Conservation (phyloP, 805 yeast species). For the Saccharomycopsis schoenii region DNA sequence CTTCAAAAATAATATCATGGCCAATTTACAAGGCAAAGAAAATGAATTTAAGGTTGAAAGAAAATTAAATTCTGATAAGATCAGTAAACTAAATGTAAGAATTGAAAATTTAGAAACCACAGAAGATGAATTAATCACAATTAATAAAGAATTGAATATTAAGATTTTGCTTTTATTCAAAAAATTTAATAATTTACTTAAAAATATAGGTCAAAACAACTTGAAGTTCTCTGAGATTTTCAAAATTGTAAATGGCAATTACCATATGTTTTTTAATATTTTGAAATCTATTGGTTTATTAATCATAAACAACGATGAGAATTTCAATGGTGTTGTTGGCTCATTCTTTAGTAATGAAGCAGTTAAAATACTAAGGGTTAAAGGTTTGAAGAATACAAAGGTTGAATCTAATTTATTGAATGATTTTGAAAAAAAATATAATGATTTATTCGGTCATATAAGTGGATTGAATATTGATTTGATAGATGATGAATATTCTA, state of each 20-base stretch:
- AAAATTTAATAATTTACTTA: slow-evolving; percentile 26
- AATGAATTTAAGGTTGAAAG: slow-evolving; percentile 47
- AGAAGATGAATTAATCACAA: slow-evolving; percentile 32
- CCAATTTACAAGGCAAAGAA: slow-evolving; percentile 60
- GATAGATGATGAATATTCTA: not conserved
- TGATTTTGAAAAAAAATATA: not conserved
- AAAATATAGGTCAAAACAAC: slow-evolving; percentile 24
- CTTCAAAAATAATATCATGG: slow-evolving; percentile 53
- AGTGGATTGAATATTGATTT: not conserved
- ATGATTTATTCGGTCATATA: not conserved
- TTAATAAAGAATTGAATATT: slow-evolving; percentile 30
- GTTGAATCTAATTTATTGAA: not conserved
- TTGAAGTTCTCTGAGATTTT: slow-evolving; percentile 35
- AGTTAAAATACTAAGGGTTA: slow-evolving; percentile 54
- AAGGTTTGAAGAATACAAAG: slow-evolving; percentile 47
- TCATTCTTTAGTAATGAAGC: slow-evolving; percentile 19
- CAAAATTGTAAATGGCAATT: slow-evolving; percentile 29
- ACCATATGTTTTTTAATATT: slow-evolving; percentile 43
- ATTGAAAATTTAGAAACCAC: slow-evolving; percentile 43
- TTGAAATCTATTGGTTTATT: slow-evolving; percentile 73
- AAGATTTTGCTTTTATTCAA: slow-evolving; percentile 21
- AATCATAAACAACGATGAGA: slow-evolving; percentile 34
- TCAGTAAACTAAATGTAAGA: slow-evolving; percentile 34
- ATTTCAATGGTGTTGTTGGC: slow-evolving; percentile 6
- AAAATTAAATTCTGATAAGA: slow-evolving; percentile 37